Evolutionary conservation across 2,329 filamentous ascomycete species (phyloP).

Genomic region (Epichloe amarillans): DNA sequence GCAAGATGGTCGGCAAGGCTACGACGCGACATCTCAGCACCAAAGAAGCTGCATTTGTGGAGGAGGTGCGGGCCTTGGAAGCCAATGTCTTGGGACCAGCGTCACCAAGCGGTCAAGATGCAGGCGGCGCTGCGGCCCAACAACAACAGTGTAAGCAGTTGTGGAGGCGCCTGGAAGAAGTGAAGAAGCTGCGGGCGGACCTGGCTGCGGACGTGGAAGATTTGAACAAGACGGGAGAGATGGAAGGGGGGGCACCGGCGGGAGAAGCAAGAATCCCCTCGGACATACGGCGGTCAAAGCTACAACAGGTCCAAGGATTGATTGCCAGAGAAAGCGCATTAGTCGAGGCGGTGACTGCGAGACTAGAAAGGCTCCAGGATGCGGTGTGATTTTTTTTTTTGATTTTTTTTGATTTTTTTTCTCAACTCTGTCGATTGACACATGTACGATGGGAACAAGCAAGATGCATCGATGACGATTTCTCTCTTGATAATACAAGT

Average conservation of each 20-base stretch:
- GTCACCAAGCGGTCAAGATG: not conserved
- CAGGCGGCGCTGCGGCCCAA: not conserved
- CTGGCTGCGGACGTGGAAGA: slow-evolving; percentile 33
- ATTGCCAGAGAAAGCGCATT: slow-evolving; percentile 54
- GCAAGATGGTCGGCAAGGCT: slow-evolving; percentile 28
- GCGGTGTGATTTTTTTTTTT: slow-evolving; percentile 12
- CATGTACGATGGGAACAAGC: no score
- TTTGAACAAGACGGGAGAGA: slow-evolving; percentile 21
- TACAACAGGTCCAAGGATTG: slow-evolving; percentile 48
- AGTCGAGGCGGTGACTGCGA: slow-evolving; percentile 51
- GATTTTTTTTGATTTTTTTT: not conserved
- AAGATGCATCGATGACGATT: no score
- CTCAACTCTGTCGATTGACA: no score
- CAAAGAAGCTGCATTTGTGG: slow-evolving; percentile 32
- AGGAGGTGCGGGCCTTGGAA: slow-evolving; percentile 42
- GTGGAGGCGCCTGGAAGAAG: slow-evolving; percentile 13
- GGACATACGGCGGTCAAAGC: slow-evolving; percentile 48
- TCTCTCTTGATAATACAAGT: no score
- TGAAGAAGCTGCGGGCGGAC: slow-evolving; percentile 37
- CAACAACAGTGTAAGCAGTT: slow-evolving; percentile 5
- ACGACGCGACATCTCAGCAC: slow-evolving; percentile 29
- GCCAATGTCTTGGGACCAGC: slow-evolving; percentile 27
- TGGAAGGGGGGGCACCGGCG: slow-evolving; percentile 15
- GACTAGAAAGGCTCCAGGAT: slow-evolving; percentile 44
- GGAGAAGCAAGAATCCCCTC: slow-evolving; percentile 40